Evolutionary conservation across 768 basidiomycete genomes (phyloP).

Genomic region (Imleria badia): DNA sequence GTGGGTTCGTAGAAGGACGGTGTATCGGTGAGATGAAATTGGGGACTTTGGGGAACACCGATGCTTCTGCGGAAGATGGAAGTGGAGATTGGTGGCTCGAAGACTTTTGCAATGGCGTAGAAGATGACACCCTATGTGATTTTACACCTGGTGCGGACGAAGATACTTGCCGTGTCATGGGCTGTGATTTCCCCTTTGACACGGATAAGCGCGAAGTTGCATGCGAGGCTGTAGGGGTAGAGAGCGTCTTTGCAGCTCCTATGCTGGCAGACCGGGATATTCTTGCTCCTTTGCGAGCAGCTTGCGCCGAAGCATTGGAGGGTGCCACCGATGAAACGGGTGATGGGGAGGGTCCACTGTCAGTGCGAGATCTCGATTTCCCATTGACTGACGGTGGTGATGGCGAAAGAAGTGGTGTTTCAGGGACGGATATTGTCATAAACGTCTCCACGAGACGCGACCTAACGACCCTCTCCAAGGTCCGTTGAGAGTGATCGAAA

Average conservation of each 20-base stretch:
- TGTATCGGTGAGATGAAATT: conserved; percentile 81
- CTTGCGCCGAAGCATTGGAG: conserved; percentile 2
- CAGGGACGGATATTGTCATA: conserved; percentile 52
- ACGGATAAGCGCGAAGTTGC: conserved; percentile 9
- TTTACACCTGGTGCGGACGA: conserved; percentile 17
- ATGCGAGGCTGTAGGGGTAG: conserved; percentile 4
- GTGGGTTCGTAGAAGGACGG: conserved; percentile 80
- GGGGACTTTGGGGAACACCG: conserved; percentile 35
- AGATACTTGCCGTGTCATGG: conserved; percentile 17
- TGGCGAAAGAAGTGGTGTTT: conserved; percentile 22
- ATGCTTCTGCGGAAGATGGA: conserved; percentile 13
- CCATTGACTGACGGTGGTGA: conserved; percentile 29
- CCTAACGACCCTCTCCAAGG: conserved; percentile 66
- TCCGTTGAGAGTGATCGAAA: conserved; percentile 63
- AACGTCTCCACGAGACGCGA: conserved; percentile 81
- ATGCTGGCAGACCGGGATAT: conserved; percentile 15
- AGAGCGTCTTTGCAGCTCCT: conserved; percentile 18
- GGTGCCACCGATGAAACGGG: not conserved
- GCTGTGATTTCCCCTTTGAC: conserved; percentile 17
- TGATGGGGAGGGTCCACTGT: conserved; percentile 24
- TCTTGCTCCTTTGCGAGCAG: conserved; percentile 14
- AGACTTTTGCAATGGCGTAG: conserved; percentile 25
- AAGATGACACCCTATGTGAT: conserved; percentile 25
- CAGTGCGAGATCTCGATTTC: conserved; percentile 23
- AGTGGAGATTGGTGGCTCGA: conserved; percentile 26